phyloP scores from a whole-genome alignment of 352 stramenopile species.

The Globisporangium perplexum region DNA sequence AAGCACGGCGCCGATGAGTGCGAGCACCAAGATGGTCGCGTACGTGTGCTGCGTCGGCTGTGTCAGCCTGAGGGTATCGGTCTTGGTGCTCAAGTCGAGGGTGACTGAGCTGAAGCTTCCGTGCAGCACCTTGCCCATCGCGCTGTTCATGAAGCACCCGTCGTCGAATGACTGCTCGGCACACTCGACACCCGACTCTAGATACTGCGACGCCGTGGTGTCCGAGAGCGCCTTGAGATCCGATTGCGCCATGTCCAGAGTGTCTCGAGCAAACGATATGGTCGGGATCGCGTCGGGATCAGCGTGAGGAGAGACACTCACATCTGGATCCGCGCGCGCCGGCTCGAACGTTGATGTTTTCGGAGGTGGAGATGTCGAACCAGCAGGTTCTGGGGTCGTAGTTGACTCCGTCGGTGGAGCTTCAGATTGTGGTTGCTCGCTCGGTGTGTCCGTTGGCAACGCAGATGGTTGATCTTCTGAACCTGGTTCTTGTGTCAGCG shows the following conservation, averaged over 20 bases:
- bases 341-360: not conserved
- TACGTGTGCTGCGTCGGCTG: not conserved
- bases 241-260: not conserved
- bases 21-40: not conserved
- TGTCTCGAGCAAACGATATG: not conserved
- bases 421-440: not conserved
- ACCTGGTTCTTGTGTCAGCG: not conserved
- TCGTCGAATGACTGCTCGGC: not conserved
- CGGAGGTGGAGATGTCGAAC: not conserved
- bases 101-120: not conserved
- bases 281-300: not conserved
- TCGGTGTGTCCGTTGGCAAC: not conserved
- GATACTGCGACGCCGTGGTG: slow-evolving; percentile 4
- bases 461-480: not conserved
- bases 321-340: not conserved
- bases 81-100: slow-evolving; percentile 2
- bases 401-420: not conserved
- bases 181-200: slow-evolving; percentile 5
- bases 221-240: slow-evolving; percentile 1
- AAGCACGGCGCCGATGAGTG: not conserved
- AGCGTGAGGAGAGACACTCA: not conserved
- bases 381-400: not conserved
- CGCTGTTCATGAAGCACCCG: slow-evolving; percentile 8
- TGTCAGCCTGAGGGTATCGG: not conserved
- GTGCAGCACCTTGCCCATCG: slow-evolving; percentile 7